Percentiles rank a stretch among this genome's conserved stretches.
These are phyloP conservation scores for Pachyrhizus erosus DNA, from an alignment of 306 rosid genomes.

Conservation along the genomic window DNA sequence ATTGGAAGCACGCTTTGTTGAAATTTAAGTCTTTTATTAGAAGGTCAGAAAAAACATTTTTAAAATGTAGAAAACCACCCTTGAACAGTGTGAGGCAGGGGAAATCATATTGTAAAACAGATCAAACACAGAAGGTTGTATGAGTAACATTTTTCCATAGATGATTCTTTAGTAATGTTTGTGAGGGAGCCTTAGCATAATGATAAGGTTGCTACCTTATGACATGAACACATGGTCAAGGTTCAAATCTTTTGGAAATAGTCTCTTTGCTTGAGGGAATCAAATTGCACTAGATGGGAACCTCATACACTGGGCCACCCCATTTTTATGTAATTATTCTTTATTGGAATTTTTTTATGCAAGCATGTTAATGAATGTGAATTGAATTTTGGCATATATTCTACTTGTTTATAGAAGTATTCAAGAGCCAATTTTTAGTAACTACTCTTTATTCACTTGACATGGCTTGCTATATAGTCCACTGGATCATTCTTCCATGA, in stretches of 20 bases:
- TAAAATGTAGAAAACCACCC: not conserved
- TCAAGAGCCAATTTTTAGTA: constrained; percentile 4
- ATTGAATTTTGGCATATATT: constrained; percentile 14
- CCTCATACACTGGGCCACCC: not conserved
- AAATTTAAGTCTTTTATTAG: constrained; percentile 7
- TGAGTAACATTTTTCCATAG: constrained; percentile 6
- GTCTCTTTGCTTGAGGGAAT: not conserved
- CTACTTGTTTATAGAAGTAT: not conserved
- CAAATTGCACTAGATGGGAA: not conserved
- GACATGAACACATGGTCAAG: not conserved
- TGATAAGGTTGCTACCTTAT: not conserved
- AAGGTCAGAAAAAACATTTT: not conserved
- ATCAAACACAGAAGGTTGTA: constrained; percentile 13
- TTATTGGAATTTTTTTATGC: not conserved
- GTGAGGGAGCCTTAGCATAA: not conserved
- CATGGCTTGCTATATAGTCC: constrained; percentile 47
- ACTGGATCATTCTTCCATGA: constrained; percentile 66
- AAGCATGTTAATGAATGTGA: constrained; percentile 23
- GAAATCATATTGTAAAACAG: not conserved
- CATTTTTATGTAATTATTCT: not conserved
- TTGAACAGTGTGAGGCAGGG: constrained; percentile 9
- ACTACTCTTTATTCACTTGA: not conserved
- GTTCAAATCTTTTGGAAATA: constrained; percentile 2
- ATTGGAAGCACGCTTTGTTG: constrained; percentile 20
- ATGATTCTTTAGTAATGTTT: not conserved